These are phyloP conservation scores for Aurifilum marmelostoma DNA, from an alignment of 2,329 filamentous ascomycete genomes.

Conservation along the genomic window DNA sequence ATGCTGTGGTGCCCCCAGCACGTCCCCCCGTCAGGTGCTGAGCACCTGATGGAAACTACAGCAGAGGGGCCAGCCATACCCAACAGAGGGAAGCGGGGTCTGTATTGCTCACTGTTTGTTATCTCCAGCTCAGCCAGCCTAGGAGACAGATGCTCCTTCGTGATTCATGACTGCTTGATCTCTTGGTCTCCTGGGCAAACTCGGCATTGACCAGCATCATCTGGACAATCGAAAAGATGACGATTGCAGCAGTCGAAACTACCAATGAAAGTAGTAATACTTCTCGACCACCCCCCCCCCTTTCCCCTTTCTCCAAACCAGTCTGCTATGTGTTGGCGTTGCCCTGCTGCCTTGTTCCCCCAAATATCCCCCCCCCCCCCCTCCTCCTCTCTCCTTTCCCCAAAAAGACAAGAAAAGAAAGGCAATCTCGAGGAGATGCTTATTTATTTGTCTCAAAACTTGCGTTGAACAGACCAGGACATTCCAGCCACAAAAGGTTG, in stretches of 20 bases:
- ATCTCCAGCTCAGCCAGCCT: background rate
- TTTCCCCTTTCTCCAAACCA: no score
- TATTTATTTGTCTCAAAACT: background rate
- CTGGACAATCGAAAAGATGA: no score
- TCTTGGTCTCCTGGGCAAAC: no score
- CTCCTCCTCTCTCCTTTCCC: no score
- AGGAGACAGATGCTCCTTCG: background rate
- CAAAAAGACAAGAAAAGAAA: background rate
- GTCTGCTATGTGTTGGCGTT: background rate
- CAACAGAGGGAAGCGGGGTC: constrained; percentile 6
- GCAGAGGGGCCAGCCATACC: background rate
- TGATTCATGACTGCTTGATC: background rate
- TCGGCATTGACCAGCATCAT: no score
- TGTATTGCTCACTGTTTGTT: background rate
- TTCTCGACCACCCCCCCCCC: no score
- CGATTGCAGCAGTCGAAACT: background rate
- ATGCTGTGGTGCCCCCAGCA: background rate
- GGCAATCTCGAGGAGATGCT: background rate
- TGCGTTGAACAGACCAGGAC: background rate
- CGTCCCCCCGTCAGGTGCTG: no score
- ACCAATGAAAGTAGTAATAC: no score
- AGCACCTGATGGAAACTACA: background rate
- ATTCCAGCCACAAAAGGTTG: background rate
- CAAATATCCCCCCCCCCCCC: no score
- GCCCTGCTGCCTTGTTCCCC: background rate